Evolutionary conservation across 345 rosid genomes (phyloP).

Genomic region (Camelina hispida): DNA sequence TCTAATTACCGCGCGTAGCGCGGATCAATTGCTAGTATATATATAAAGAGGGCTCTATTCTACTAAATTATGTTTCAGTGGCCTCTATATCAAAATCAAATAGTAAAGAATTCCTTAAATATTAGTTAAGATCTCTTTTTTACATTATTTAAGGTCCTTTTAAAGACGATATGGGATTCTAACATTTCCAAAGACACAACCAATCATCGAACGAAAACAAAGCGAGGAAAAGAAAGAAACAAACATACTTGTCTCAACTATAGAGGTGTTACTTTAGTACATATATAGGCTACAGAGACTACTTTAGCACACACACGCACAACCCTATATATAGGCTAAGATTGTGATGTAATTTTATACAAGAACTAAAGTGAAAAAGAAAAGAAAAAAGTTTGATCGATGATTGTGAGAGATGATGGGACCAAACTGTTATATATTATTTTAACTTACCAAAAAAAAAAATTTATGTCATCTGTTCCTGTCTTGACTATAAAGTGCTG

Average conservation of each 20-base stretch:
- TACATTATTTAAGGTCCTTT: too few species aligned
- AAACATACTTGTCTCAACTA: conserved; percentile 10
- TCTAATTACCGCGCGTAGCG: too few species aligned
- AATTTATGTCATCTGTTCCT: background rate
- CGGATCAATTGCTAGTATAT: too few species aligned
- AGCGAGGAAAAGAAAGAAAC: background rate
- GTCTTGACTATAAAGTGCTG: conserved; percentile 22
- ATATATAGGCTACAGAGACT: background rate
- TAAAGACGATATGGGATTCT: too few species aligned
- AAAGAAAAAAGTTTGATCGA: background rate
- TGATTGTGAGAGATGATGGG: conserved; percentile 14
- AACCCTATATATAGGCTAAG: conserved; percentile 8
- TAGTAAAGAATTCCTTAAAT: too few species aligned
- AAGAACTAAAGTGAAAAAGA: background rate
- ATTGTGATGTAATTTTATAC: conserved; percentile 4
- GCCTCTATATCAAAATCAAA: too few species aligned
- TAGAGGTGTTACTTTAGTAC: conserved; percentile 4
- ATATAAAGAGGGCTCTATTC: too few species aligned
- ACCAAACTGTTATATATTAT: conserved; percentile 32
- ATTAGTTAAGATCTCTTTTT: too few species aligned
- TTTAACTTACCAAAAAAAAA: background rate
- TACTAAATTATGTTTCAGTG: too few species aligned
- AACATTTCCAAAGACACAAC: background rate
- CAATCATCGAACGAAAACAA: background rate
- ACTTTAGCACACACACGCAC: conserved; percentile 5